A percentile compares a stretch with the other conserved stretches of the same genome.
These are phyloP conservation scores for Mallotus japonicus DNA, from an alignment of 441 rosid species.

Conservation along the genomic window DNA sequence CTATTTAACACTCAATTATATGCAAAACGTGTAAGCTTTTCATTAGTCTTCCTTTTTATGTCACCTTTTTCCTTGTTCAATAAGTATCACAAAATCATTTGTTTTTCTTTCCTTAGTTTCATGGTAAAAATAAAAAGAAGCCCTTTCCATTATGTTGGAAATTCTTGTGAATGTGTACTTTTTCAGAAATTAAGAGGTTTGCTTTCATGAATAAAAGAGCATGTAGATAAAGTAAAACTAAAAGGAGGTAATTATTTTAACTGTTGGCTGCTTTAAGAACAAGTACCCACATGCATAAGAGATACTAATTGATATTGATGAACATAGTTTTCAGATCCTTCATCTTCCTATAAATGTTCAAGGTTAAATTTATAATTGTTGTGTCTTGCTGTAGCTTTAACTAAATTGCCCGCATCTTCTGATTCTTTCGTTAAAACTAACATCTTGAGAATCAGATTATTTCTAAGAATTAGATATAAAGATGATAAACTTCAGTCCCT, in stretches of 20 bases:
- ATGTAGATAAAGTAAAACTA: conserved; percentile 26
- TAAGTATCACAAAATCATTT: conserved; percentile 25
- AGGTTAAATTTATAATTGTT: too few relatives aligned
- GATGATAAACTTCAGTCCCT: neutral
- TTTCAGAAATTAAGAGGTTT: conserved; percentile 6
- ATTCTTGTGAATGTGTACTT: conserved; percentile 23
- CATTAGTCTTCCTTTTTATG: neutral
- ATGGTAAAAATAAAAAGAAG: conserved; percentile 26
- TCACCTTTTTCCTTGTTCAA: conserved; percentile 10
- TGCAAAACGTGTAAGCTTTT: conserved; percentile 21
- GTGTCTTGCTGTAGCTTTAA: neutral
- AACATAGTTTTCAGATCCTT: neutral
- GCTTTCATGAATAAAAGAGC: conserved; percentile 21
- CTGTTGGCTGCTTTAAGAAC: too few relatives aligned
- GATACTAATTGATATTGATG: neutral
- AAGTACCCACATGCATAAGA: neutral
- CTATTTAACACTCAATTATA: conserved; percentile 22
- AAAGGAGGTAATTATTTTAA: neutral
- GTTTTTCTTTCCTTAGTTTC: conserved; percentile 12
- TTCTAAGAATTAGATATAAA: neutral
- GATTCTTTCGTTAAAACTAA: neutral
- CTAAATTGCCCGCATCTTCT: neutral
- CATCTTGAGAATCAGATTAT: neutral
- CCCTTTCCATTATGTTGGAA: conserved; percentile 17
- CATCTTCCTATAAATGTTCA: neutral